Evolutionary conservation across 495 filamentous ascomycete species (phyloP), one percentile per base, ranked within the genome.

Genomic region (Aspergillus avenaceus): DNA sequence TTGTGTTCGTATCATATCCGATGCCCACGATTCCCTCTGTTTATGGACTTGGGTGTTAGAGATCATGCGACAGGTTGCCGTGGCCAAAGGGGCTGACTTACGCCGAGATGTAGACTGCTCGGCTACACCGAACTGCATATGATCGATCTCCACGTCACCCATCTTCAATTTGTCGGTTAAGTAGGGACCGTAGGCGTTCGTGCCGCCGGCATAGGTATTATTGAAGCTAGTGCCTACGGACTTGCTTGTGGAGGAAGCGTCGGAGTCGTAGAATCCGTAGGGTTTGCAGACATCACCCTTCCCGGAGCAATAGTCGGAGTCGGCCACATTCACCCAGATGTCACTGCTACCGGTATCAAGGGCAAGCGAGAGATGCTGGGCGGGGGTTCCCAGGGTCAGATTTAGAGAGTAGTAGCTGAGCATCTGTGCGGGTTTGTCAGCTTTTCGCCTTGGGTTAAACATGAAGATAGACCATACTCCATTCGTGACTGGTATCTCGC

Each of bases 341-440:
- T 96, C 90, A 56, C 84, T 88, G 61, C 86, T 91, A 29, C 86
- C 86, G 8, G 84, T 90, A 61, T 90, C 86, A 45, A 90, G 59
- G 47, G 84, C 80, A 52, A 89, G 63, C 41, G 77, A 69, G 18
- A 88, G 49, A 3, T 61, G 57, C 55, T 82, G 80, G 16, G 78
- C 59, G 8, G 86, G 86, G 16, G 84, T 85, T 49, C 86, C 86
- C 46, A 90, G 54, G 6, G 82, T 84, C 12, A 77, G 76, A 60
- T 87, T 87, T 37, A 84, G 71, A 49, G 81, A 78, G 56, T 90
- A 90, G 14, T 84, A 66, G 32, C 73, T 77, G n/a, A 70, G 81
- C 71, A 77, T 84, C n/a, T 56, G 59, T 41, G 41, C 37, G 34
- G 8, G 21, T 16, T 14, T 29, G 34, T 58, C 28, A 65, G 51